Conservation (phyloP, 208 protist genomes). For the Tetramitus jugosus region DNA sequence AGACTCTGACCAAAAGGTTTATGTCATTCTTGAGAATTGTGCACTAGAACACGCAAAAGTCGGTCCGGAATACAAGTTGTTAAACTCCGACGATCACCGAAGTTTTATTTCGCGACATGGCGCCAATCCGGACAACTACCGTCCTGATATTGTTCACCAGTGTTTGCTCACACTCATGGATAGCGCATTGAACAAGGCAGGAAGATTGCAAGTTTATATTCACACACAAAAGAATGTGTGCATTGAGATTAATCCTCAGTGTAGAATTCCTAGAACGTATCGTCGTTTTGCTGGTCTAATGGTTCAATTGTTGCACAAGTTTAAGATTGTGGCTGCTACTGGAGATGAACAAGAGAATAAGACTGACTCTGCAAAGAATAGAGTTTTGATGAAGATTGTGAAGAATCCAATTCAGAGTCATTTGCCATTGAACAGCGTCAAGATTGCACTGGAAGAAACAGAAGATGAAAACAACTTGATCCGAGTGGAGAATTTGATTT, state of each 20-base stretch:
- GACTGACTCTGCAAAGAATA: too few species aligned
- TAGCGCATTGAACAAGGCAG: slow-evolving; percentile 94
- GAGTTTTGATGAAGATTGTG: slow-evolving; percentile 90
- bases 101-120: slow-evolving; percentile 81
- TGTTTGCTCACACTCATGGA: slow-evolving; percentile 94
- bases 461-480: slow-evolving; percentile 26
- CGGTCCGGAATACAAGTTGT: slow-evolving; percentile 82
- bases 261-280: slow-evolving; percentile 94
- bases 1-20: slow-evolving; percentile 53
- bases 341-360: slow-evolving; percentile 53
- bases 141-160: slow-evolving; percentile 97
- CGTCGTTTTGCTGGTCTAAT: slow-evolving; percentile 96
- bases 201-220: slow-evolving; percentile 89
- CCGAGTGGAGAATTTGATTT: neutral
- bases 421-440: slow-evolving; percentile 64
- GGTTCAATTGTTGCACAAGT: slow-evolving; percentile 95
- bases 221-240: slow-evolving; percentile 86
- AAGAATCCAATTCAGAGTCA: slow-evolving; percentile 96
- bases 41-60: slow-evolving; percentile 82
- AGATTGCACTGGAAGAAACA: slow-evolving; percentile 38
- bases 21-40: slow-evolving; percentile 87
- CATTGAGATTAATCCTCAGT: slow-evolving; percentile 88
- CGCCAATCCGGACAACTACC: slow-evolving; percentile 78
- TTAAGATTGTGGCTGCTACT: slow-evolving; percentile 82
- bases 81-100: slow-evolving; percentile 90